These are phyloP conservation scores for Plectosphaerella sp. DNA, from an alignment of 2,329 filamentous ascomycete genomes.

Conservation along the genomic window DNA sequence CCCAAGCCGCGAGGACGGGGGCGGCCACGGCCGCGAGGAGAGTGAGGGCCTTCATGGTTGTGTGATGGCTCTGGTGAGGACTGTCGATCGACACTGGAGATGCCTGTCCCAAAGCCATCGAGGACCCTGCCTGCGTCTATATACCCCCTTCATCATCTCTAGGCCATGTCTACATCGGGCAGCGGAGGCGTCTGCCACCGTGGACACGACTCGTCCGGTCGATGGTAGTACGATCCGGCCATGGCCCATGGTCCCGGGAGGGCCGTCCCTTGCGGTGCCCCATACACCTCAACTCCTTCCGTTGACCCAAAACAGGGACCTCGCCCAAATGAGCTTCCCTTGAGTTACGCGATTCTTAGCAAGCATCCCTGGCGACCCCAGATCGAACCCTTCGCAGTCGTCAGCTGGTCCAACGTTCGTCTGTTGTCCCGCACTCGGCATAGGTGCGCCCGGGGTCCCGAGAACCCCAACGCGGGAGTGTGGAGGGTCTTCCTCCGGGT, in stretches of 20 bases:
- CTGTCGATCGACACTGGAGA: not conserved
- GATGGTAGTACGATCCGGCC: not conserved
- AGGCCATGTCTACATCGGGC: not conserved
- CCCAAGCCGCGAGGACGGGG: slow-evolving; percentile 26
- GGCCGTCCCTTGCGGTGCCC: not conserved
- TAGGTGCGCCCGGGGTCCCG: not conserved
- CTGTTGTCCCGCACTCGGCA: not conserved
- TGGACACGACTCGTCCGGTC: not conserved
- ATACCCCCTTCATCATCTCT: not conserved
- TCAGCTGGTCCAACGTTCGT: not conserved
- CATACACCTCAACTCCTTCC: not conserved
- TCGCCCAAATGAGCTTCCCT: not conserved
- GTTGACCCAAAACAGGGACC: not conserved
- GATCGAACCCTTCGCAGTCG: no score
- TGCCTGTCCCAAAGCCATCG: not conserved
- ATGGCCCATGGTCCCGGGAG: not conserved
- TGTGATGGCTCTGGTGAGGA: not conserved
- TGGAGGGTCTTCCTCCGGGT: not conserved
- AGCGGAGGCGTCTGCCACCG: not conserved
- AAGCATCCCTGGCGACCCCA: not conserved
- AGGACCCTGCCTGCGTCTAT: not conserved
- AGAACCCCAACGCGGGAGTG: not conserved
- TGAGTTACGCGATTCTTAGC: not conserved
- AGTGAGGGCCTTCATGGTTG: slow-evolving; percentile 6
- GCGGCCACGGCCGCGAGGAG: slow-evolving; percentile 13